Base-by-base conservation (phyloP, 2,329 filamentous ascomycete genomes). In the Hirsutella rhossiliensis region DNA sequence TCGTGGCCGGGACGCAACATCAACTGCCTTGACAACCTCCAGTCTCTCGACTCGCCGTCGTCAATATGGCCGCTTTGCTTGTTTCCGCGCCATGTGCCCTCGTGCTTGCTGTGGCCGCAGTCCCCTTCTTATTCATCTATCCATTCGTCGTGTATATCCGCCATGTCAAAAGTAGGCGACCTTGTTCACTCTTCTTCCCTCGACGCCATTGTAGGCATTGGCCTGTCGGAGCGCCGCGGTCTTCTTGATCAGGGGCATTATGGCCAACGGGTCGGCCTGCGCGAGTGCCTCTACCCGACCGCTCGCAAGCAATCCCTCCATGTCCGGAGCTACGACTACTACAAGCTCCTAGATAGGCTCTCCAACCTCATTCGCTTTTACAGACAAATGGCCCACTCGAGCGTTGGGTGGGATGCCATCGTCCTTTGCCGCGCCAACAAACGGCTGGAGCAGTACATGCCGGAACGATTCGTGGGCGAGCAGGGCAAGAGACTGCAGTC, bases 151-250 rank as follows among this genome's bases (percentile, higher is more conserved):
- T 30, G 13, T 40, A 40, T 12, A 11, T 40, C 30, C 27, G 27
- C 27, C 23, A 40, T 40, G 39, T 18, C 39, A 40, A 40, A 40
- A 23, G 39, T 30, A 40, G 2, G 39, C 66, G 72, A 5, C 59
- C 61, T 6, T 77, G 67, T 65, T 20, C 77, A 75, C 55, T 73
- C 72, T 59, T 76, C 77, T 54, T 72, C 71, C 0, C 60, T 76
- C 13, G 73, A 78, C 45, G 73, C 71, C 3, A 76, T 77, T 42
- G 71, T 69, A 15, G 70, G 76, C 43, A 77, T 78, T 53, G 73
- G 72, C 2, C 59, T 76, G 0, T 68, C 62, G 1, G 65, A 73
- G 43, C 63, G 61, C n/a, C 62, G 76, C 2, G 68, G 71, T 1
- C 70, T 75, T 47, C 62, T 77, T 2, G 72, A 75, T 38, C 54